These are phyloP conservation scores for Colletotrichum tanaceti DNA, from an alignment of 2,329 filamentous ascomycete species.

Conservation along the genomic window DNA sequence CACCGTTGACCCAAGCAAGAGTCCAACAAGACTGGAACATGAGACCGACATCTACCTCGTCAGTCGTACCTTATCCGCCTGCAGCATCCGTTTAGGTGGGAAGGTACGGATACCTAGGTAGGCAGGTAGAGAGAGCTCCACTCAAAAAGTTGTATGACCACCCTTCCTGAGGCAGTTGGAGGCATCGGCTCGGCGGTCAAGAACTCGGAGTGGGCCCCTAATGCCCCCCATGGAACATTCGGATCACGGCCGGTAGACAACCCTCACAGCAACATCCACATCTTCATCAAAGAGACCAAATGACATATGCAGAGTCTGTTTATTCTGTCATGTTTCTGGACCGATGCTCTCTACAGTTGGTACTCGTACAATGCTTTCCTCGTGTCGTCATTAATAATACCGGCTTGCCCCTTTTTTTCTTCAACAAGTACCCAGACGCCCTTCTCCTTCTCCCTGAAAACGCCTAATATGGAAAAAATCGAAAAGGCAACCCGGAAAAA, in stretches of 20 bases:
- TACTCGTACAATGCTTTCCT: conserved; percentile 38
- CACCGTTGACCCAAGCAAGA: neutral
- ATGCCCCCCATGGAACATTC: conserved; percentile 1
- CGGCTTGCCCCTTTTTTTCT: conserved; percentile 18
- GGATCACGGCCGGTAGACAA: neutral
- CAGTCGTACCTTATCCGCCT: neutral
- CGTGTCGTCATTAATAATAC: conserved; percentile 39
- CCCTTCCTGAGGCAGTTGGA: conserved; percentile 6
- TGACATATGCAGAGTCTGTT: conserved; percentile 31
- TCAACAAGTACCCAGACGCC: conserved; percentile 32
- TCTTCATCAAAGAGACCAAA: neutral
- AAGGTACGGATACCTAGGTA: no score
- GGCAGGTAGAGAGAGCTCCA: neutral
- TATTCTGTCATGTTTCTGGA: conserved; percentile 26
- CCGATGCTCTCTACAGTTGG: conserved; percentile 35
- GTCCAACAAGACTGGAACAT: neutral
- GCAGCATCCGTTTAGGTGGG: no score
- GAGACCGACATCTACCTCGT: neutral
- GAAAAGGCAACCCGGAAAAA: neutral
- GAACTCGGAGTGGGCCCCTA: conserved; percentile 12
- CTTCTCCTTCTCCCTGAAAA: conserved; percentile 3
- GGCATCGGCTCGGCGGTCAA: conserved; percentile 24
- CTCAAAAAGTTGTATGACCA: neutral
- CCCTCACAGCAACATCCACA: neutral
- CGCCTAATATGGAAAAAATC: conserved; percentile 26